Percentiles rank a stretch among this genome's conserved stretches.
Conservation (phyloP, 1,139 yeast genomes). For the Candida glucosophila region DNA sequence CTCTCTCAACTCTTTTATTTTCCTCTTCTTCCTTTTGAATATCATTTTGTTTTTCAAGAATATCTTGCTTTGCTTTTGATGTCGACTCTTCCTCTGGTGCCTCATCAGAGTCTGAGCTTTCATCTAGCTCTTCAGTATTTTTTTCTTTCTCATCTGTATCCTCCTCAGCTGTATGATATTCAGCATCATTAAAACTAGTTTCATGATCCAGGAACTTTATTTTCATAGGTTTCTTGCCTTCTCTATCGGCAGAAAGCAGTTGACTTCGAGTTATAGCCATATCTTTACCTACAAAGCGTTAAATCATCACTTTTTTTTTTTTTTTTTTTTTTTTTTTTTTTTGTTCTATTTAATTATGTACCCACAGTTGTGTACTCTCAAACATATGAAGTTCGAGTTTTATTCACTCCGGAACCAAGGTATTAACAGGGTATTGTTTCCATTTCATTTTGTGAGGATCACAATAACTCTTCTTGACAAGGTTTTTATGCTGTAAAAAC, state of each 20-base stretch:
- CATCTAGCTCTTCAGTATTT: conserved; percentile 9
- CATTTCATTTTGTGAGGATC: conserved; percentile 23
- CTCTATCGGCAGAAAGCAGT: conserved; percentile 6
- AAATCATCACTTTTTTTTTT: not conserved
- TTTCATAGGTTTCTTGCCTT: conserved; percentile 8
- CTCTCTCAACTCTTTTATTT: conserved; percentile 29
- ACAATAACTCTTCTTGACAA: conserved; percentile 13
- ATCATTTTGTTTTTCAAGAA: conserved; percentile 28
- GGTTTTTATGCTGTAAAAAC: conserved; percentile 12
- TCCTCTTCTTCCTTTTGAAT: conserved; percentile 23
- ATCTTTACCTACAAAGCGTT: not conserved
- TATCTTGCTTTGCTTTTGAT: conserved; percentile 17
- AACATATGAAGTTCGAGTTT: conserved; percentile 11
- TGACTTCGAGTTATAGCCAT: conserved; percentile 22
- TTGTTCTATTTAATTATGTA: conserved; percentile 9
- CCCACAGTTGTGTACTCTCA: conserved; percentile 13
- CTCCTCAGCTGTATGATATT: conserved; percentile 12
- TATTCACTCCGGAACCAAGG: conserved; percentile 15
- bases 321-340: conserved; percentile 3
- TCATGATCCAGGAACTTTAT: conserved; percentile 20
- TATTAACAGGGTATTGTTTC: conserved; percentile 30
- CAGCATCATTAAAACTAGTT: conserved; percentile 7
- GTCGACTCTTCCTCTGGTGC: conserved; percentile 43
- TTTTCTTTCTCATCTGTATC: conserved; percentile 7
- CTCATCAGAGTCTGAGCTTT: conserved; percentile 27